Conservation (phyloP, 1,284 basidiomycete species). For the Cryptococcus jaspeensis region DNA sequence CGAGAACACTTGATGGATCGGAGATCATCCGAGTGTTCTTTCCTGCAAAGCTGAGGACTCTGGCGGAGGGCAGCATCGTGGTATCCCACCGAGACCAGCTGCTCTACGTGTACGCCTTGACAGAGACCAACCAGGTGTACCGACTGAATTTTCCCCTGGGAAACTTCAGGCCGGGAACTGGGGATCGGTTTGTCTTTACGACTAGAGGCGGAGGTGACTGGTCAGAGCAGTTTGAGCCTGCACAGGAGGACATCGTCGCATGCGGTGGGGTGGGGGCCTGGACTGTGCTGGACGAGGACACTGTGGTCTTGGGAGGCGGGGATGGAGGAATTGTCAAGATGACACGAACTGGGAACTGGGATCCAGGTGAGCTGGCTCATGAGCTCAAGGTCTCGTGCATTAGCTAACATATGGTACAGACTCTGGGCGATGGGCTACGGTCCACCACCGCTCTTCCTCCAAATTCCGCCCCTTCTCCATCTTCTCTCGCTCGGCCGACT, state of each 20-base stretch:
- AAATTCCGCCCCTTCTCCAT: slow-evolving; percentile 37
- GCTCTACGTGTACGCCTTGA: slow-evolving; percentile 70
- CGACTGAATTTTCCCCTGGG: slow-evolving; percentile 63
- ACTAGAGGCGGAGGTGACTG: slow-evolving; percentile 36
- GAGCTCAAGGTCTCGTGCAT: neutral
- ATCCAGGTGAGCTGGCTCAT: slow-evolving; percentile 23
- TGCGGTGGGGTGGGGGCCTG: slow-evolving; percentile 54
- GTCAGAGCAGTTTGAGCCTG: slow-evolving; percentile 42
- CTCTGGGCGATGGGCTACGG: slow-evolving; percentile 31
- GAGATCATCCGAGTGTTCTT: slow-evolving; percentile 72
- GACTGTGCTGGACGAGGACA: slow-evolving; percentile 68
- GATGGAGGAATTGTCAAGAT: slow-evolving; percentile 72
- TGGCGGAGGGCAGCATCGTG: slow-evolving; percentile 57
- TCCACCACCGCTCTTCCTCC: slow-evolving; percentile 37
- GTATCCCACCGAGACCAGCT: slow-evolving; percentile 59
- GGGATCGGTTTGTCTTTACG: slow-evolving; percentile 32
- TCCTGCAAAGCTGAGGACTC: slow-evolving; percentile 63
- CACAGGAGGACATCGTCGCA: slow-evolving; percentile 27
- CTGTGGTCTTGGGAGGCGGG: slow-evolving; percentile 63
- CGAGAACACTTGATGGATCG: slow-evolving; percentile 49
- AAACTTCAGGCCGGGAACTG: slow-evolving; percentile 16
- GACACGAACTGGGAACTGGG: slow-evolving; percentile 50
- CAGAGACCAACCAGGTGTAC: slow-evolving; percentile 70
- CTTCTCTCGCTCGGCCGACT: slow-evolving; percentile 33
- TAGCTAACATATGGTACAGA: slow-evolving; percentile 4